phyloP scores from a whole-genome alignment of 2,329 filamentous ascomycete genomes.

The Aureobasidium uvarum region DNA sequence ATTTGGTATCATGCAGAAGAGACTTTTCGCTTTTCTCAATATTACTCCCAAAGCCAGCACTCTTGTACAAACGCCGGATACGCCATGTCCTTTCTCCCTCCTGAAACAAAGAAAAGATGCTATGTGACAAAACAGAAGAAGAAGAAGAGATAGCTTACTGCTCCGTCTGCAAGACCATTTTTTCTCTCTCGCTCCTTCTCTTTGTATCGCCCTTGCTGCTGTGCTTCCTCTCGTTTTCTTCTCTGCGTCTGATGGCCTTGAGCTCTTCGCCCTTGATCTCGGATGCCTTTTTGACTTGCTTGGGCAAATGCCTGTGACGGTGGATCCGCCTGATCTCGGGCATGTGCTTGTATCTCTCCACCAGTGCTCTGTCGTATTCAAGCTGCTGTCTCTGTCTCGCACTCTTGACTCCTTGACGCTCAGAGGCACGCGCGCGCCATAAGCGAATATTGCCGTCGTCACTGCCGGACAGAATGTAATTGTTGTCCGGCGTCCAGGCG shows the following conservation, averaged over 20 bases:
- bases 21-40: neutral
- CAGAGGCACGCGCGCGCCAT: conserved; percentile 84
- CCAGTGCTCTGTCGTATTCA: conserved; percentile 85
- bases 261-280: conserved; percentile 94
- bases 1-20: conserved; percentile 1
- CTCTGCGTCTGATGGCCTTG: conserved; percentile 78
- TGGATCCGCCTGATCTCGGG: conserved; percentile 90
- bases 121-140: neutral
- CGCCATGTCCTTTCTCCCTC: neutral
- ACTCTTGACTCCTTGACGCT: conserved; percentile 80
- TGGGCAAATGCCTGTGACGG: conserved; percentile 85
- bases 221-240: conserved; percentile 94
- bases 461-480: conserved; percentile 84
- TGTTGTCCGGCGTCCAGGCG: conserved; percentile 82
- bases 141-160: conserved; percentile 44
- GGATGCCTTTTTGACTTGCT: conserved; percentile 90
- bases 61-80: neutral
- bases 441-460: conserved; percentile 91
- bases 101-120: neutral
- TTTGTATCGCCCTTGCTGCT: conserved; percentile 76
- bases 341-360: conserved; percentile 88
- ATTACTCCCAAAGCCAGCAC: neutral
- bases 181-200: conserved; percentile 79
- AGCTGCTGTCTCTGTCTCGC: conserved; percentile 80
- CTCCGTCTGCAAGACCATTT: conserved; percentile 76